phyloP scores from a whole-genome alignment of 495 filamentous ascomycete species.

The Neurospora tetraspora region DNA sequence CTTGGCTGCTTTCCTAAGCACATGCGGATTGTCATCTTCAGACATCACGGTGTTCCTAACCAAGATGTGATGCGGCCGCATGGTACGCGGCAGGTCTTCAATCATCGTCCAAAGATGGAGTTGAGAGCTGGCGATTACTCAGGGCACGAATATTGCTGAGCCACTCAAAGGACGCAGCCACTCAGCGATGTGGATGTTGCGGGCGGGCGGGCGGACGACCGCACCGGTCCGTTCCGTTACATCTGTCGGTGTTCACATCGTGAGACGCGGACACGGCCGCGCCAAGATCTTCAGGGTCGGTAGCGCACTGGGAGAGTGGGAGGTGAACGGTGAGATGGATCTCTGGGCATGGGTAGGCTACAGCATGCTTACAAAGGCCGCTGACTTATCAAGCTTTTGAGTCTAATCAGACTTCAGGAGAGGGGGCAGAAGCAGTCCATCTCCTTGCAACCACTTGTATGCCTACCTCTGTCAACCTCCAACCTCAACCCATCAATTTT shows the following conservation, averaged over 20 bases:
- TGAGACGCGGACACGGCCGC: too few relatives aligned
- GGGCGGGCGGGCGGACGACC: neutral
- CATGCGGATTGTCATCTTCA: neutral
- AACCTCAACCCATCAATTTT: too few relatives aligned
- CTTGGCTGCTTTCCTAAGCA: neutral
- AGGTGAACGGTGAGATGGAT: neutral
- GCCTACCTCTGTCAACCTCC: too few relatives aligned
- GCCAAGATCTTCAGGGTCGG: too few relatives aligned
- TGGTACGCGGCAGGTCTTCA: neutral
- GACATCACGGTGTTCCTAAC: neutral
- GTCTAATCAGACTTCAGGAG: neutral
- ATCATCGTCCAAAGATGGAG: neutral
- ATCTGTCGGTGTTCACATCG: too few relatives aligned
- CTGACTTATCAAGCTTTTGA: neutral
- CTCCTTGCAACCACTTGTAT: neutral
- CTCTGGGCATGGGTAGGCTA: neutral
- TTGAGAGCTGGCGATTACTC: neutral
- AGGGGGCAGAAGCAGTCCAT: neutral
- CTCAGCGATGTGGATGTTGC: neutral
- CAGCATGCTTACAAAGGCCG: neutral
- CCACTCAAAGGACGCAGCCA: neutral
- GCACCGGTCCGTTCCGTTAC: neutral
- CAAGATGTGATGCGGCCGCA: neutral
- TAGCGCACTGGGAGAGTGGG: too few relatives aligned
- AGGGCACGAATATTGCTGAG: neutral